These are phyloP conservation scores for Hemisphaericaspora xylanilytica DNA, from an alignment of 1,139 yeast genomes.

Conservation along the genomic window DNA sequence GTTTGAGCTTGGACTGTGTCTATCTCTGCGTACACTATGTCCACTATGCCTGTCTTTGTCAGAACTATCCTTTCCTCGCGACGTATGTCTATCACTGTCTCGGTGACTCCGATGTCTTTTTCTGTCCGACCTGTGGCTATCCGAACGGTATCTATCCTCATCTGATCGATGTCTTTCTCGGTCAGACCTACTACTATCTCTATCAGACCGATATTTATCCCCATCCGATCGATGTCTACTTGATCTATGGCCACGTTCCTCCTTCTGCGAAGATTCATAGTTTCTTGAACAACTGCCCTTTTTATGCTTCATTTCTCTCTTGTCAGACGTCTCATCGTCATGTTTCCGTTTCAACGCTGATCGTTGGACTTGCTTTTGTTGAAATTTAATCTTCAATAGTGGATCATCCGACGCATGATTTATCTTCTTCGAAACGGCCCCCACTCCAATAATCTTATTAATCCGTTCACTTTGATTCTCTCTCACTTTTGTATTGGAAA, in stretches of 20 bases:
- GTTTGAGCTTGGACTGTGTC: no score
- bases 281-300: neutral
- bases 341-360: slow-evolving; percentile 1
- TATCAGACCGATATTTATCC: neutral
- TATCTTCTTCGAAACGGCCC: slow-evolving; percentile 15
- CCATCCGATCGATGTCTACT: neutral
- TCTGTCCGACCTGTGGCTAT: slow-evolving; percentile 3
- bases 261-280: slow-evolving; percentile 1
- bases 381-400: slow-evolving; percentile 46
- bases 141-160: neutral
- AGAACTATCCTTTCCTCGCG: no score
- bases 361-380: slow-evolving; percentile 23
- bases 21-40: no score
- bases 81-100: no score
- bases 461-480: slow-evolving; percentile 11
- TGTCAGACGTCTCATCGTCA: slow-evolving; percentile 6
- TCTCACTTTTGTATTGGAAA: slow-evolving; percentile 12
- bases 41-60: no score
- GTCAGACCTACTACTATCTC: neutral
- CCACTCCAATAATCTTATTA: slow-evolving; percentile 18
- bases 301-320: neutral
- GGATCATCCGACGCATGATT: slow-evolving; percentile 49
- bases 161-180: neutral
- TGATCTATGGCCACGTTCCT: neutral
- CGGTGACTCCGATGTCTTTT: slow-evolving; percentile 2